Base-by-base conservation (phyloP, 768 basidiomycete species). In the Hemileccinum impolitum region DNA sequence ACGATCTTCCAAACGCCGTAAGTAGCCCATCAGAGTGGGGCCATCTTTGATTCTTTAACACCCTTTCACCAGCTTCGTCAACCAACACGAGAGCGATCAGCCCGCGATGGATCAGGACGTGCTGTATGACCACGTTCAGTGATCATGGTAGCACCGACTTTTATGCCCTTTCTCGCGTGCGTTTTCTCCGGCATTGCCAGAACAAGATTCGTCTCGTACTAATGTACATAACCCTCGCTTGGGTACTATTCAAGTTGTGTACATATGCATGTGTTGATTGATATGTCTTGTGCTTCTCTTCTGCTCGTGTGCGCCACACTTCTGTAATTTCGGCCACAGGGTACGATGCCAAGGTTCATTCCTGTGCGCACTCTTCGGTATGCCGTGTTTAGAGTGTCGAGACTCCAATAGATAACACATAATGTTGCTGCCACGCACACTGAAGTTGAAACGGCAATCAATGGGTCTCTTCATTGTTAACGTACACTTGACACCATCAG, bases 301-400 rank as follows among this genome's bases (percentile, higher is more conserved):
- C n/a, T 30, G 41, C 48, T 56, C 57, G 57, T 62, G 60, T 62
- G 28, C 43, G 60, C 59, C 62, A 62, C 53, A 52, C 50, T 53
- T 56, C 19, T 44, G 41, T 56, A 40, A 62, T 56, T 50, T 59
- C 53, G 53, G 49, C 18, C 48, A 30, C 28, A 12, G 11, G 28
- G 28, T 30, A 30, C 9, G 28, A 9, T 9, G 11, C 17, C 28
- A 39, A 45, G 17, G 36, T 48, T 49, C 44, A 48, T 48, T 60
- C 47, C 50, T 54, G 58, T 57, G 58, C 47, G 35, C 45, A 42
- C 44, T 21, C 43, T 34, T 45, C 42, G 35, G 21, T 4, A 37
- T 49, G 39, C 40, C 15, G 44, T 43, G 46, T 37, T 38, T 26
- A 52, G 25, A 36, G 39, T 43, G 47, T 37, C 42, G 17, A 43